phyloP scores from a whole-genome alignment of 2,329 filamentous ascomycete species.

The Exophiala sideris region DNA sequence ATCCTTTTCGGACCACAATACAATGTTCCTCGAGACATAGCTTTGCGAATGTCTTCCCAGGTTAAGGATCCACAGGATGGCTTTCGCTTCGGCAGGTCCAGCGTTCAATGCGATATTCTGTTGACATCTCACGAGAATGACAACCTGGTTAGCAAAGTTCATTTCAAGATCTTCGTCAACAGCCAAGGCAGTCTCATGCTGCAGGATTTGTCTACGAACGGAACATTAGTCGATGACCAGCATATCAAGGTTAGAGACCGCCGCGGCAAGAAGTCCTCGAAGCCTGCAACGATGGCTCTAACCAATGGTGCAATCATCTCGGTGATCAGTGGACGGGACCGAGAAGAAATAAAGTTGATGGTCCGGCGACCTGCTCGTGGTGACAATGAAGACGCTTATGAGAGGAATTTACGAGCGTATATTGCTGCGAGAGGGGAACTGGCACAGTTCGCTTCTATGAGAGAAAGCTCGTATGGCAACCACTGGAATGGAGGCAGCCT shows the following conservation, averaged over 20 bases:
- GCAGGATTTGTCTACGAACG: conserved; percentile 93
- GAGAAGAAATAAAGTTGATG: conserved; percentile 72
- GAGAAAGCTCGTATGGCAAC: conserved; percentile 59
- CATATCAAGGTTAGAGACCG: conserved; percentile 52
- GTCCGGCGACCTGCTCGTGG: conserved; percentile 79
- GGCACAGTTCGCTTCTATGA: conserved; percentile 30
- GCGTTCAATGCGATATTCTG: conserved; percentile 66
- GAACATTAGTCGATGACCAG: conserved; percentile 76
- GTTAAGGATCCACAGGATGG: conserved; percentile 67
- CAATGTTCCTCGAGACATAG: conserved; percentile 57
- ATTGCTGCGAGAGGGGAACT: conserved; percentile 41
- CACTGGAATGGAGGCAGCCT: conserved; percentile 73
- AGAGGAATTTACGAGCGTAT: conserved; percentile 66
- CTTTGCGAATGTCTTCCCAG: conserved; percentile 71
- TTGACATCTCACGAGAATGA: conserved; percentile 66
- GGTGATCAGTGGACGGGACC: conserved; percentile 51
- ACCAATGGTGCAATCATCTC: conserved; percentile 70
- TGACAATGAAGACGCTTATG: conserved; percentile 64
- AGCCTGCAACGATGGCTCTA: conserved; percentile 59
- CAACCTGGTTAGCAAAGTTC: conserved; percentile 83
- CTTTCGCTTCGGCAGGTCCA: conserved; percentile 83
- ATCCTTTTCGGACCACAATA: conserved; percentile 31
- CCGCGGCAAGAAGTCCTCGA: conserved; percentile 13
- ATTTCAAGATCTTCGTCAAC: conserved; percentile 92
- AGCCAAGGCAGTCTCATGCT: conserved; percentile 84